Evolutionary conservation across 441 rosid species (phyloP), one percentile per base, ranked within the genome.

Genomic region (Brassica hybrid): DNA sequence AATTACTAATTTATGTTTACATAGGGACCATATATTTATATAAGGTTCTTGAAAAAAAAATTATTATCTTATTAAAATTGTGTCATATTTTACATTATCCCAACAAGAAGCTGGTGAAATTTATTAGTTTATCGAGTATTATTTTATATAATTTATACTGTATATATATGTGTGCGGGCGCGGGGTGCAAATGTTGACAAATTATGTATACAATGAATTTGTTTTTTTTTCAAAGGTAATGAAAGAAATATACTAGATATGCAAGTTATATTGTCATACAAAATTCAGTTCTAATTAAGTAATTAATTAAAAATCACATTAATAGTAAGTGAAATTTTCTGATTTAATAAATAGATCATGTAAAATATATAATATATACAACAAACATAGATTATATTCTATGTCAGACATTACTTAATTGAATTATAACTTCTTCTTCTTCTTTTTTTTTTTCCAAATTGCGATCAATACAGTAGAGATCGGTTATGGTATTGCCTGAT

Each of bases 401-500:
- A n/a, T n/a, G n/a, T n/a, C n/a, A n/a, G n/a, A n/a, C 58, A 52
- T 52, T 52, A 1, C 19, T 16, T 52, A 52, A 6, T 52, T 52
- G 7, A 1, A 14, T 14, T 16, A 52, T 52, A 52, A 52, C 57
- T 52, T n/a, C n/a, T n/a, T n/a, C n/a, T n/a, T n/a, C n/a, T n/a
- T n/a, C n/a, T n/a, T n/a, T n/a, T n/a, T n/a, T n/a, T n/a, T n/a
- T n/a, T n/a, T n/a, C n/a, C n/a, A n/a, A n/a, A n/a, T 52, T 52
- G 10, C 58, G 19, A 14, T 52, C 58, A 52, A 10, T 52, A n/a
- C n/a, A 52, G 9, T 52, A 52, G 58, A 52, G 56, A n/a, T n/a
- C n/a, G n/a, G n/a, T n/a, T n/a, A 48, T n/a, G 56, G 58, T 52
- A 52, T 52, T 52, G 18, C 58, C 58, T 52, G 58, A 16, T 52